These are phyloP conservation scores for Fusarium pininemorale DNA, from an alignment of 2,329 filamentous ascomycete genomes.

Conservation along the genomic window DNA sequence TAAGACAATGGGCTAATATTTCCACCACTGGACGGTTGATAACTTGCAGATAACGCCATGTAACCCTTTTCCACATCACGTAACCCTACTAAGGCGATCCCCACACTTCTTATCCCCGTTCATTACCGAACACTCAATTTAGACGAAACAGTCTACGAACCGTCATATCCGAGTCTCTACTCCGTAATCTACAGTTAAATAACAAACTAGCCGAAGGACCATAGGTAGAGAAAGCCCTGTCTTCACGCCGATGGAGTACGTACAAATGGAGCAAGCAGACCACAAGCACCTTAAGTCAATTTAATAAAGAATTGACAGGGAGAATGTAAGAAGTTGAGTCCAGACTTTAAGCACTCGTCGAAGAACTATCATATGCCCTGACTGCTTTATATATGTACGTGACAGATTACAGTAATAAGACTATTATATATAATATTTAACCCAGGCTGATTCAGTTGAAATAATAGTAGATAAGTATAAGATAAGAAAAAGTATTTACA, in stretches of 20 bases:
- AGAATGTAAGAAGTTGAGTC: rapidly evolving
- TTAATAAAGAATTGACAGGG: rapidly evolving
- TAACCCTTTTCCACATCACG: neutral
- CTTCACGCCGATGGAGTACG: rapidly evolving
- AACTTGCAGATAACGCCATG: neutral
- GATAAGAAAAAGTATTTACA: too few species aligned
- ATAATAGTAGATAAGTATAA: rapidly evolving
- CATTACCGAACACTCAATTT: neutral
- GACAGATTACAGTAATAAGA: neutral
- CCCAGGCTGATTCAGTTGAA: rapidly evolving
- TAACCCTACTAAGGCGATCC: neutral
- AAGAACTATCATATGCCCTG: rapidly evolving
- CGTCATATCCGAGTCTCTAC: neutral
- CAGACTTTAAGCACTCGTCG: too few species aligned
- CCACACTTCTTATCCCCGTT: neutral
- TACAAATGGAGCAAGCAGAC: neutral
- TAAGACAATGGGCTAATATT: neutral
- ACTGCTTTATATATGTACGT: rapidly evolving
- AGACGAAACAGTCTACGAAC: neutral
- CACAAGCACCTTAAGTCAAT: rapidly evolving
- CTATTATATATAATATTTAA: rapidly evolving
- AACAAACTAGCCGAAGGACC: rapidly evolving
- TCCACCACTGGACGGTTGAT: neutral
- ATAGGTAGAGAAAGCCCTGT: neutral
- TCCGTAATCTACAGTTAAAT: too few species aligned